Percentiles rank a stretch among this genome's conserved stretches.
phyloP scores from a whole-genome alignment of 768 basidiomycete genomes.

The Trametes sanguinea region DNA sequence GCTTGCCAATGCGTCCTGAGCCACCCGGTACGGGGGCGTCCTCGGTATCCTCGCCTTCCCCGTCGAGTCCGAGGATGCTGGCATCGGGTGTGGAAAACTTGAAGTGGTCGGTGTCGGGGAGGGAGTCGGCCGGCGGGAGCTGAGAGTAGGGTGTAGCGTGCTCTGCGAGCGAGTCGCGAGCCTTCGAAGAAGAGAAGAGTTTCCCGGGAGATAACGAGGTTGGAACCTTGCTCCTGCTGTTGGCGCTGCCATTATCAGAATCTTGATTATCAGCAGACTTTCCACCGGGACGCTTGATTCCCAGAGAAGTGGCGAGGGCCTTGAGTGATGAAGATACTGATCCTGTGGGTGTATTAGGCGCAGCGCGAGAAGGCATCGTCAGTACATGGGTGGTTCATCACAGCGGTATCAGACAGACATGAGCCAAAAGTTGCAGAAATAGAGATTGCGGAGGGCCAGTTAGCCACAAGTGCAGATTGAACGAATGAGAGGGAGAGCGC shows the following conservation, averaged over 20 bases:
- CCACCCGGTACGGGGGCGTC: slow-evolving; percentile 61
- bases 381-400: slow-evolving; percentile 10
- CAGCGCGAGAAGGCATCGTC: neutral
- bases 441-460: too few relatives aligned
- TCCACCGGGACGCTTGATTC: slow-evolving; percentile 54
- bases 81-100: slow-evolving; percentile 43
- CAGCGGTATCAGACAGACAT: too few relatives aligned
- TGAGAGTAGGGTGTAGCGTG: slow-evolving; percentile 23
- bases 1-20: slow-evolving; percentile 56
- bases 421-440: too few relatives aligned
- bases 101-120: slow-evolving; percentile 39
- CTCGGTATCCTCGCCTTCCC: slow-evolving; percentile 11
- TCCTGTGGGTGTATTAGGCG: slow-evolving; percentile 36
- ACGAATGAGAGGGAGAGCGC: too few relatives aligned
- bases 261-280: slow-evolving; percentile 30
- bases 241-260: slow-evolving; percentile 23
- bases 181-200: slow-evolving; percentile 2
- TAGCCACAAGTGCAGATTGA: too few relatives aligned
- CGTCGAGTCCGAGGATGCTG: slow-evolving; percentile 19
- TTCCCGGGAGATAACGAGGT: slow-evolving; percentile 27
- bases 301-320: slow-evolving; percentile 74
- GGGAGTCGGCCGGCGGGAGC: slow-evolving; percentile 21
- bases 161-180: slow-evolving; percentile 21
- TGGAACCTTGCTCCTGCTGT: slow-evolving; percentile 20
- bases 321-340: slow-evolving; percentile 73